Evolutionary conservation across 2,329 filamentous ascomycete species (phyloP).

Genomic region (Lecanosticta acicola): DNA sequence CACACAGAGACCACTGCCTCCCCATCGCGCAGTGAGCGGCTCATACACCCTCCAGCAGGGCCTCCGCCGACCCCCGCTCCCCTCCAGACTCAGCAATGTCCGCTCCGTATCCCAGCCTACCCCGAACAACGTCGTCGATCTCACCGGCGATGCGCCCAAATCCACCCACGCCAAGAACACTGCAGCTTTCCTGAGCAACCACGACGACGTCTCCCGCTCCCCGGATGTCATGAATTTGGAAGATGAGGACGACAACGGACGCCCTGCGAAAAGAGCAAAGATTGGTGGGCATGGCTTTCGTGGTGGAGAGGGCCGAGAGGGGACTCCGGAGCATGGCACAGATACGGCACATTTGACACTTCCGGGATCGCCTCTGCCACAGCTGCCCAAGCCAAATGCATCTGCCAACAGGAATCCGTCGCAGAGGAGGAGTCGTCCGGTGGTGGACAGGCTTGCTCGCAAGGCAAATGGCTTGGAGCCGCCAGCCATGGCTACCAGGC

Average conservation of each 20-base stretch:
- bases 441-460: conserved; percentile 19
- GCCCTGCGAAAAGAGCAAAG: conserved; percentile 28
- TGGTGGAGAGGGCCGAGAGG: conserved; percentile 6
- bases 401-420: conserved; percentile 7
- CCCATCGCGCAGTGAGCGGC: conserved; percentile 25
- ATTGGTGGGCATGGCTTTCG: conserved; percentile 11
- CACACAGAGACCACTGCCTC: conserved; percentile 22
- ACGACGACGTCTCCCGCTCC: conserved; percentile 14
- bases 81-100: conserved; percentile 31
- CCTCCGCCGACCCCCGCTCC: conserved; percentile 21
- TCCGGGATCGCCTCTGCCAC: conserved; percentile 22
- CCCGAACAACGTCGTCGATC: conserved; percentile 19
- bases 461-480: conserved; percentile 32
- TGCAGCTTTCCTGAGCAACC: conserved; percentile 19
- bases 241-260: conserved; percentile 18
- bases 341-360: conserved; percentile 16
- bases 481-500: conserved; percentile 34
- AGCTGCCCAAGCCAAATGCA: conserved; percentile 12
- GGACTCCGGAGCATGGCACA: not conserved
- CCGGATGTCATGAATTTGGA: conserved; percentile 23
- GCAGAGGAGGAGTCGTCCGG: conserved; percentile 10
- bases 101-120: conserved; percentile 27
- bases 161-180: conserved; percentile 12
- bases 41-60: conserved; percentile 21
- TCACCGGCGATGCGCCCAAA: conserved; percentile 19